Percentiles rank a stretch among this genome's conserved stretches.
These are phyloP conservation scores for Monilinia fructicola DNA, from an alignment of 2,329 filamentous ascomycete species.

Conservation along the genomic window DNA sequence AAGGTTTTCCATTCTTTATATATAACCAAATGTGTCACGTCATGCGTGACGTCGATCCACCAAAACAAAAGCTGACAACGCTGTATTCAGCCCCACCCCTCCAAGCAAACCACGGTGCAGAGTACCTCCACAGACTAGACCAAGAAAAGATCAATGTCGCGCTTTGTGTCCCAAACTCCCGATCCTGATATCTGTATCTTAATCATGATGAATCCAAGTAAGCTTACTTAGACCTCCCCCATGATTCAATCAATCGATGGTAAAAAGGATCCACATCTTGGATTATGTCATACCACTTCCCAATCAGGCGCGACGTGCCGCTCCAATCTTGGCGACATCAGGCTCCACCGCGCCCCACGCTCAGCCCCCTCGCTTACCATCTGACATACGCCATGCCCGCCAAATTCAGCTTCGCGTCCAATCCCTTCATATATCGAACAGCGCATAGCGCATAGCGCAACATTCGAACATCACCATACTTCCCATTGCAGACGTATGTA, in stretches of 20 bases:
- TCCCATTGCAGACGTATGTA: background rate
- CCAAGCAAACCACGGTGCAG: no score
- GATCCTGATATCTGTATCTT: background rate
- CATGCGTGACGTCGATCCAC: background rate
- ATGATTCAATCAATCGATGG: background rate
- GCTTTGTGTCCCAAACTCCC: background rate
- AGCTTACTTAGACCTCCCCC: background rate
- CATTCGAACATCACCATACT: background rate
- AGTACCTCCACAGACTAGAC: background rate
- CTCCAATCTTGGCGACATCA: background rate
- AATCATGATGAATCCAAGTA: background rate
- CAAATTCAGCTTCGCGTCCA: background rate
- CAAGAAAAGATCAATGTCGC: background rate
- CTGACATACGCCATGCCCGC: background rate
- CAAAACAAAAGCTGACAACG: background rate
- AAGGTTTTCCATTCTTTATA: background rate
- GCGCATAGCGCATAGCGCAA: no score
- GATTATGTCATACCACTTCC: constrained; percentile 17
- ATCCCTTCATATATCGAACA: background rate
- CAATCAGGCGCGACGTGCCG: background rate
- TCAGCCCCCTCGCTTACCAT: constrained; percentile 4
- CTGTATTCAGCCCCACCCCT: background rate
- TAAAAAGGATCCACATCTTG: background rate
- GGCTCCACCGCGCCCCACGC: background rate
- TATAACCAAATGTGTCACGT: background rate